Percentiles rank a stretch among this genome's conserved stretches.
phyloP scores from a whole-genome alignment of 208 protist species.

The Trichomonas gallinae region DNA sequence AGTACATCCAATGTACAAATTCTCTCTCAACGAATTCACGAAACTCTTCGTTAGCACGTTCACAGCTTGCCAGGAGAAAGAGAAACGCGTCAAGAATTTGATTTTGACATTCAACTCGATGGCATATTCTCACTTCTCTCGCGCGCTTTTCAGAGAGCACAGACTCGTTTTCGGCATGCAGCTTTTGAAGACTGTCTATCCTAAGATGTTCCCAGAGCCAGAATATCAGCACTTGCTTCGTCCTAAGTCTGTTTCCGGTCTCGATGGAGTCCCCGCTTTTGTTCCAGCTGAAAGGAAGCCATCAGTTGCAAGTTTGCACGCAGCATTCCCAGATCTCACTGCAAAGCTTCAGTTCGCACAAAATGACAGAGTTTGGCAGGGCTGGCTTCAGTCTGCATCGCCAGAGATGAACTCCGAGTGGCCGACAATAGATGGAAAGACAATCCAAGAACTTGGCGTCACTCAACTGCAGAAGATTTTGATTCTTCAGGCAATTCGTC shows the following conservation, averaged over 20 bases:
- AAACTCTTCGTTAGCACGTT: constrained; percentile 38
- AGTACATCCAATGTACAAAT: constrained; percentile 90
- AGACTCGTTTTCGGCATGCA: neutral
- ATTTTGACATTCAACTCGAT: neutral
- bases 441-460: neutral
- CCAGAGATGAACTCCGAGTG: neutral
- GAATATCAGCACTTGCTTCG: neutral
- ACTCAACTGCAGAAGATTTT: neutral
- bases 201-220: neutral
- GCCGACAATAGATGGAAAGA: neutral
- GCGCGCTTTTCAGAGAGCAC: constrained; percentile 1
- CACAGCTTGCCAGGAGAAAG: neutral
- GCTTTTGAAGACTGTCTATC: neutral
- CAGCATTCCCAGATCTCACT: neutral
- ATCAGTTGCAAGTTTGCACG: neutral
- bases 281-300: neutral
- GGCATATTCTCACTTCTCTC: neutral
- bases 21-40: constrained; percentile 74
- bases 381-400: neutral
- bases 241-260: neutral
- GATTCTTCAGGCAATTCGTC: neutral
- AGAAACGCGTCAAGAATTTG: neutral
- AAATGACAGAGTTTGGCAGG: neutral
- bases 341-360: neutral
- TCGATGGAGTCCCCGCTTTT: neutral